Percentiles rank a stretch among this genome's conserved stretches.
phyloP scores from a whole-genome alignment of 495 filamentous ascomycete species.

The Clohesyomyces aquaticus region DNA sequence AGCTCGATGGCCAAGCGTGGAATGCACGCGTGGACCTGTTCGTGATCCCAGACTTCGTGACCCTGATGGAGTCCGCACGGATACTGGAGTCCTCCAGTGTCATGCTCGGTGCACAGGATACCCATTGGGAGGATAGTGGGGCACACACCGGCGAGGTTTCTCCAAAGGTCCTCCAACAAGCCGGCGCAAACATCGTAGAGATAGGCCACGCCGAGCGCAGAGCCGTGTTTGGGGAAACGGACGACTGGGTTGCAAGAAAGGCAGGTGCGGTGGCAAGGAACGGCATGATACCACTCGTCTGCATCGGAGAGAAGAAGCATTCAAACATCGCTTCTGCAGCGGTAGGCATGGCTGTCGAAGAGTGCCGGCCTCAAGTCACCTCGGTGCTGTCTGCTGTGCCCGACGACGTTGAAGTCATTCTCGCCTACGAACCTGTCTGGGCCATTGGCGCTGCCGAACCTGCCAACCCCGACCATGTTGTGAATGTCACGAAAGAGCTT shows the following conservation, averaged over 20 bases:
- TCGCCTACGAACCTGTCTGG: constrained; percentile 91
- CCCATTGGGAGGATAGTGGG: constrained; percentile 65
- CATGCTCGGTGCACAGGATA: constrained; percentile 76
- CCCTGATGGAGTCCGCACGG: constrained; percentile 59
- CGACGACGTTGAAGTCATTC: constrained; percentile 66
- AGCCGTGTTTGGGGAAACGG: constrained; percentile 70
- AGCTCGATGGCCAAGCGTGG: constrained; percentile 47
- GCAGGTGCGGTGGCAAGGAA: constrained; percentile 66
- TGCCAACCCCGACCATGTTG: constrained; percentile 73
- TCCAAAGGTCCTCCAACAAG: constrained; percentile 62
- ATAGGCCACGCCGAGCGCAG: constrained; percentile 79
- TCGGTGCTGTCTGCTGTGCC: constrained; percentile 63
- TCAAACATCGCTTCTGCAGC: constrained; percentile 56
- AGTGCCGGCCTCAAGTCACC: constrained; percentile 67
- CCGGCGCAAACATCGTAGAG: constrained; percentile 73
- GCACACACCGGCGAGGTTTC: constrained; percentile 80
- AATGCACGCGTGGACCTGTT: constrained; percentile 57
- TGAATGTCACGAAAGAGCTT: constrained; percentile 67
- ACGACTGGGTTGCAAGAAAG: constrained; percentile 65
- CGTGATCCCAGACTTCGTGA: constrained; percentile 76
- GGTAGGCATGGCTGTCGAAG: constrained; percentile 62
- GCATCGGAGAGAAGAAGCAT: constrained; percentile 68
- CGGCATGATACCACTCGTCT: constrained; percentile 76
- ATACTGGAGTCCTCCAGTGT: constrained; percentile 55
- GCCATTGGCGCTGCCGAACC: constrained; percentile 77